Conservation (phyloP, 192 early-diverging fungal genomes). For the Linderina pennispora region DNA sequence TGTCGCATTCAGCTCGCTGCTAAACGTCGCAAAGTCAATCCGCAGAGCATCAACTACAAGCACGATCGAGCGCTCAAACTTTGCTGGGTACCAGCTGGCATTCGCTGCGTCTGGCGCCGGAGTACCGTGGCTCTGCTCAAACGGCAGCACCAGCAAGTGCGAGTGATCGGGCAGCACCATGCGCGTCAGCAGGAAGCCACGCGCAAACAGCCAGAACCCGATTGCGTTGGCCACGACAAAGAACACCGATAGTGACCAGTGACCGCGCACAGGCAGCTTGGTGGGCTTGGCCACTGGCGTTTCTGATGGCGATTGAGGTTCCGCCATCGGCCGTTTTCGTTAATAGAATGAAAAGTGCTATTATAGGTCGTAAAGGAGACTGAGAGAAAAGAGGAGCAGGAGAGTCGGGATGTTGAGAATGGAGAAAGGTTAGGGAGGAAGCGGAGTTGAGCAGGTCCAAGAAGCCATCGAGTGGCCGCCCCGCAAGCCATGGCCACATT, state of each 20-base stretch:
- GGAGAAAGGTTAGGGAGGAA: no score
- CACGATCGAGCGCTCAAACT: slow-evolving; percentile 57
- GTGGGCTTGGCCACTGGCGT: no score
- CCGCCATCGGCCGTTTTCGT: not conserved
- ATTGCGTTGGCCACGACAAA: slow-evolving; percentile 11
- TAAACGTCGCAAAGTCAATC: slow-evolving; percentile 57
- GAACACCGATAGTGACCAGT: slow-evolving; percentile 15
- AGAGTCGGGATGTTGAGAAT: no score
- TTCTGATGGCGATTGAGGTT: not conserved
- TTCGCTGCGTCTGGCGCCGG: no score
- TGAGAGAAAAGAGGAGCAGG: not conserved
- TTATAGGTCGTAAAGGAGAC: not conserved
- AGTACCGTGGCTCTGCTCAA: not conserved
- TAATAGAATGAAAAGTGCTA: no score
- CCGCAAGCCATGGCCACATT: no score
- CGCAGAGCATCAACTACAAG: slow-evolving; percentile 71
- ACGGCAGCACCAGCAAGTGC: slow-evolving; percentile 16
- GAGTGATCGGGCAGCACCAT: slow-evolving; percentile 54
- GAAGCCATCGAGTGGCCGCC: no score
- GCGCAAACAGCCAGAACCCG: slow-evolving; percentile 61
- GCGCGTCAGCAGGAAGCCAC: slow-evolving; percentile 67
- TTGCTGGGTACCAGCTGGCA: slow-evolving; percentile 41
- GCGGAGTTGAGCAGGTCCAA: no score
- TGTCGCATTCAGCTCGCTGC: slow-evolving; percentile 20
- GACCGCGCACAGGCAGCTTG: slow-evolving; percentile 20